Conservation (phyloP, 371 early-diverging fungal genomes). For the Saksenaea vasiformis region DNA sequence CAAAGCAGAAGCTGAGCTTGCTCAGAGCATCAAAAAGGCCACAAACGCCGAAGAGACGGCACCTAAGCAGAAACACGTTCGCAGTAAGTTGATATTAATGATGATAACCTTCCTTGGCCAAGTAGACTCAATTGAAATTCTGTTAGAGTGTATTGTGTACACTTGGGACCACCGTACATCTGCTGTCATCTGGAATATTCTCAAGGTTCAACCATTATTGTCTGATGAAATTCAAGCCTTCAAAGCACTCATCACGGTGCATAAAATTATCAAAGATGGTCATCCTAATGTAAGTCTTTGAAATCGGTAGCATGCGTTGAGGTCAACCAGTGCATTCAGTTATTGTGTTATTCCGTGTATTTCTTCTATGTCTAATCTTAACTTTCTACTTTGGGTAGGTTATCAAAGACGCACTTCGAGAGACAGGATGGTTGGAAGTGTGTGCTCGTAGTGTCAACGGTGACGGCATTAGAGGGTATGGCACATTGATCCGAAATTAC, state of each 20-base stretch:
- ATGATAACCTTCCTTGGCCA: neutral
- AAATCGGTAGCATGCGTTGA: neutral
- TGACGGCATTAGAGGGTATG: conserved; percentile 77
- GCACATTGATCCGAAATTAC: conserved; percentile 88
- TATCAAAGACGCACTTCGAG: conserved; percentile 75
- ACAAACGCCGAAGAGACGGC: conserved; percentile 88
- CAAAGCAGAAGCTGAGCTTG: conserved; percentile 87
- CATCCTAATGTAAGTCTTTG: conserved; percentile 69
- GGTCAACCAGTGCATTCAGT: neutral
- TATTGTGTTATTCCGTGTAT: too few species aligned
- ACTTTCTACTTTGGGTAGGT: conserved; percentile 45
- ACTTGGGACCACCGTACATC: conserved; percentile 94
- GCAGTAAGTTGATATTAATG: conserved; percentile 56
- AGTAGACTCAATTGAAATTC: conserved; percentile 4
- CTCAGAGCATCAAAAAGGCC: conserved; percentile 90
- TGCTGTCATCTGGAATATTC: conserved; percentile 83
- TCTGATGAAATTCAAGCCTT: conserved; percentile 93
- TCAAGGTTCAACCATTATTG: conserved; percentile 85
- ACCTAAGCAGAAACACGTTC: conserved; percentile 97
- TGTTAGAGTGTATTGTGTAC: conserved; percentile 82
- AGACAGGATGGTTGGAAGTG: conserved; percentile 68
- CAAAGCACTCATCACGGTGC: conserved; percentile 93
- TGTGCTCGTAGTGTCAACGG: conserved; percentile 66
- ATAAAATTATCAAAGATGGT: conserved; percentile 95
- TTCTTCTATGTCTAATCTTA: too few species aligned